Evolutionary conservation across 2,329 filamentous ascomycete species (phyloP), one percentile per base, ranked within the genome.

Genomic region (Metarhizium rileyi): DNA sequence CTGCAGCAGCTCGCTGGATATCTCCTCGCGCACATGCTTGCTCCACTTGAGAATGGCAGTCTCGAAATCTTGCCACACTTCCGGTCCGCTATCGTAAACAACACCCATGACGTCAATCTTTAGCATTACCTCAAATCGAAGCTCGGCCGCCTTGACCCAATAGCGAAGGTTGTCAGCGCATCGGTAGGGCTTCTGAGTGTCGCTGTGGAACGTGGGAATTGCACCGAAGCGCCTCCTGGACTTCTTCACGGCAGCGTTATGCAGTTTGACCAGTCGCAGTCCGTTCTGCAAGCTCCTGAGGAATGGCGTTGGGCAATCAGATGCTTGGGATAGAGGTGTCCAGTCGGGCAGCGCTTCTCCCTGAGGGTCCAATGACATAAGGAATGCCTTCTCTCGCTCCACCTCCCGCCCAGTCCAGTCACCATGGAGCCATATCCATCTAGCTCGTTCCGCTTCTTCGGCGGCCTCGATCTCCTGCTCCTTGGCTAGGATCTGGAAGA

Each of bases 141-240:
- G 75, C 70, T 98, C 90, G 7, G 90, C 90, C 1, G 91, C 93
- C 71, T 98, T 98, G 68, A 87, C 80, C 91, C 93, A 98, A 73
- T 86, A 98, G 38, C 90, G 81, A 53, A 98, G 75, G 65, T 98
- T 98, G 59, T 98, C 93, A 3, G 90, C 89, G 54, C 84, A 84
- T 45, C 93, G 85, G 66, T 98, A 98, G 0, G 93, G 93, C 69
- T 97, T 97, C 52, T 82, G 84, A 9, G 93, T 91, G 66, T 98
- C 90, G n/a, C 83, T 84, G 65, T 97, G 93, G 66, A 86, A 96
- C 9, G 79, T 78, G 50, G 88, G 89, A 62, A 98, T 96, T 54
- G 87, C 81, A 47, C 90, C 90, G 63, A 97, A 97, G 7, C 86
- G 87, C 27, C 88, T 79, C 62, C 85, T 83, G 22, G 90, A 96